Evolutionary conservation across 345 rosid species (phyloP), one percentile per base, ranked within the genome.

Genomic region (Eucalyptus virginea): DNA sequence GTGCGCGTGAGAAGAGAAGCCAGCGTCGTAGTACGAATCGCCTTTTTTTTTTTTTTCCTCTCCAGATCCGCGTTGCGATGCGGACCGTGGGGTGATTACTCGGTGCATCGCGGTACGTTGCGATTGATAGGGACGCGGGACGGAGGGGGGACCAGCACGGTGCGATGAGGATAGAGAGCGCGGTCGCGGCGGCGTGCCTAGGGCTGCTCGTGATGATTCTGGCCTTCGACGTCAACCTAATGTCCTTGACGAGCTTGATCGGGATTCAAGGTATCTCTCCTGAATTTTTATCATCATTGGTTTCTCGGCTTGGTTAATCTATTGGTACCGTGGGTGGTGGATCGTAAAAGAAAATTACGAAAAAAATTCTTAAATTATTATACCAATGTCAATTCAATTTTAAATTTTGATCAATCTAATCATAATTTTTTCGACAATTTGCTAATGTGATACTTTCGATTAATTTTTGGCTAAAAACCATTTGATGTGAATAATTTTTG

Each of bases 291-390:
- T 30, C 3, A 32, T 67, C 42, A 3, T 32, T 32, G 80, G 12
- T 67, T 67, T 67, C 2, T 67, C 19, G 42, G 23, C 11, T 69
- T 69, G 81, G 42, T 34, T 69, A 3, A 34, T 18, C 23, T 65
- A 4, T 15, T 16, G 37, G 4, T 34, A n/a, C 6, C 8, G 30
- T 24, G 18, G 18, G 17, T 0, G 1, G 9, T 13, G 34, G 18
- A 6, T 28, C 2, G 4, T 6, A 11, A 30, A 16, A 1, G 6
- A 32, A 34, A 34, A 69, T 69, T 32, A 17, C 0, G 3, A 9
- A 32, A 69, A 17, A 4, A 1, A 3, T 67, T 10, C 0, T 34
- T 2, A 18, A 32, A 3, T 7, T 8, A 34, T 17, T 18, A 0
- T 18, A 0, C 9, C 8, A 4, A 67, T 17, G 1, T 17, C 1